Percentiles rank a stretch among this genome's conserved stretches.
Conservation (phyloP, 2,329 filamentous ascomycete genomes). For the Pseudogymnoascus sp. region DNA sequence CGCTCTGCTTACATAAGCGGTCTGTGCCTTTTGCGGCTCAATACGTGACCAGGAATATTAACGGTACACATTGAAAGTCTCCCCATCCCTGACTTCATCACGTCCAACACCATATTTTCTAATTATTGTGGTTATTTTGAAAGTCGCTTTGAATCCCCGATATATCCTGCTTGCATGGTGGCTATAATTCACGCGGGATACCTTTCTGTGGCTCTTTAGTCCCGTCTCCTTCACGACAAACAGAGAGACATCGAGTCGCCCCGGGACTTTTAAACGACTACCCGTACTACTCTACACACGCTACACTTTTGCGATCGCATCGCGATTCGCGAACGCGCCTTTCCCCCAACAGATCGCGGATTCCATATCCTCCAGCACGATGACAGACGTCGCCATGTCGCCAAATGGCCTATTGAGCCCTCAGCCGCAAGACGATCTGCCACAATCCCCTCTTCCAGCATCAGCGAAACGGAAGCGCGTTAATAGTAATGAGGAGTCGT, state of each 20-base stretch:
- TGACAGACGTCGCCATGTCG: slow-evolving; percentile 23
- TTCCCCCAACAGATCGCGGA: slow-evolving; percentile 10
- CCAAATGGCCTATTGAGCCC: slow-evolving; percentile 37
- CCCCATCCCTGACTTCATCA: slow-evolving; percentile 7
- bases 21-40: slow-evolving; percentile 2
- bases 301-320: slow-evolving; percentile 13
- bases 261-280: background rate
- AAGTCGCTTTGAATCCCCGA: background rate
- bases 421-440: slow-evolving; percentile 22
- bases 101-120: background rate
- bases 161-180: background rate
- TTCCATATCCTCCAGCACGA: slow-evolving; percentile 12
- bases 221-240: background rate
- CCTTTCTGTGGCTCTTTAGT: background rate
- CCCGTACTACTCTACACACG: slow-evolving; percentile 2
- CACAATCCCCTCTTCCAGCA: slow-evolving; percentile 17
- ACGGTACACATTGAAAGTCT: background rate
- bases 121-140: slow-evolving; percentile 5
- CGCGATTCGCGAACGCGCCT: slow-evolving; percentile 18
- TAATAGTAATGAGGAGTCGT: slow-evolving; percentile 32
- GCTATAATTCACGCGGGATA: background rate
- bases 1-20: background rate
- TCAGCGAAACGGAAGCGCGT: slow-evolving; percentile 53
- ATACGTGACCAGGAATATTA: background rate
- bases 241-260: background rate